Base-by-base conservation (phyloP, 2,329 filamentous ascomycete genomes). In the Hortaea sp. region DNA sequence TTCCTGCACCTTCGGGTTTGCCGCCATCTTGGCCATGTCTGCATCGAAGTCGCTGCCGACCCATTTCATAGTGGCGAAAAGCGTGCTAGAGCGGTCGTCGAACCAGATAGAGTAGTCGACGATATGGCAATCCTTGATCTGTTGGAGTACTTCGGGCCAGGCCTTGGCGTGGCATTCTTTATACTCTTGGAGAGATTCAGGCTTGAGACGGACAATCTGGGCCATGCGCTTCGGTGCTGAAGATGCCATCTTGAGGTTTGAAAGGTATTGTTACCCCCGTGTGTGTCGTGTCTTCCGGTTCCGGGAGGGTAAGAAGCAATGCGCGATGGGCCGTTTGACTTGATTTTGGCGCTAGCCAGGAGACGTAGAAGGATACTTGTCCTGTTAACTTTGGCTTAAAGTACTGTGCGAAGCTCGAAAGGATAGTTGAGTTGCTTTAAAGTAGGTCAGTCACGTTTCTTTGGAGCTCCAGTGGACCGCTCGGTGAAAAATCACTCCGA, bases 41-140 rank as follows among this genome's bases (percentile, higher is more conserved):
- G 72, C 81, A 2, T 77, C 79, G 49, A 78, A 88, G 52, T 86
- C 11, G 3, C 29, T 12, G 0, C 86, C 85, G n/a, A 84, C 71
- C 57, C 89, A 90, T 63, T 86, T 88, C 71, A 88, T 87, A 27
- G 71, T 79, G 0, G 83, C 82, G 60, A 89, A 89, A 1, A 90
- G 72, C 38, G 81, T 81, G 45, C 76, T 68, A 0, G 75, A 74
- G 5, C 63, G 66, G 9, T 79, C 72, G 58, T 86, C 81, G 55
- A 85, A 78, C 66, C 77, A 88, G 61, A 89, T 76, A 53, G 79
- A 85, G 58, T 88, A 90, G 60, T 90, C 85, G 50, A 73, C 68
- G 48, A 90, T 85, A 54, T 84, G 84, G 63, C 81, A 85, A 37
- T 81, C 77, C 61, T 81, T 79, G 59, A 90, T 88, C 67, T 88